Evolutionary conservation across 176 grass and related monocot species (phyloP).

Genomic region (Themeda triandra): DNA sequence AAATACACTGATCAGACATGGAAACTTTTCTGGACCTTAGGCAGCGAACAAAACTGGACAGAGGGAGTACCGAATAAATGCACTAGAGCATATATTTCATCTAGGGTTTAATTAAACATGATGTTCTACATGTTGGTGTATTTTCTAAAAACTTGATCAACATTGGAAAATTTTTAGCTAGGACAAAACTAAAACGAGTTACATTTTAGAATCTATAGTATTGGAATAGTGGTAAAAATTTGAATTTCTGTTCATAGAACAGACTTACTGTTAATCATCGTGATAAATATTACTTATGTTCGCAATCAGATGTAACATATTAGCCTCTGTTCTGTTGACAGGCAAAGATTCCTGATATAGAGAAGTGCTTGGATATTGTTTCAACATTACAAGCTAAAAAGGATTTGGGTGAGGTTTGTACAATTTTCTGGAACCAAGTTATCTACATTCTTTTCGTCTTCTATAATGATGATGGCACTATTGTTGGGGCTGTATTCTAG

Average conservation of each 20-base stretch:
- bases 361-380: slow-evolving; percentile 92
- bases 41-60: neutral
- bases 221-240: neutral
- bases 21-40: neutral
- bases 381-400: slow-evolving; percentile 71
- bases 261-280: neutral
- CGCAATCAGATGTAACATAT: neutral
- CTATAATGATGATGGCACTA: neutral
- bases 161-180: neutral
- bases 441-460: neutral
- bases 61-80: neutral
- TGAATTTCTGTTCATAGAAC: neutral
- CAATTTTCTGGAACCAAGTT: neutral
- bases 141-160: neutral
- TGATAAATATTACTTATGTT: neutral
- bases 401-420: slow-evolving; percentile 72
- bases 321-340: slow-evolving; percentile 36
- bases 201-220: neutral
- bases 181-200: neutral
- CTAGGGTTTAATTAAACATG: neutral
- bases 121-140: neutral
- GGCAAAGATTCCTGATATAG: slow-evolving; percentile 98
- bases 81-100: neutral
- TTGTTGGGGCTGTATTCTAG: neutral
- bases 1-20: neutral